These are phyloP conservation scores for Brassica cretica DNA, from an alignment of 345 rosid genomes.

Conservation along the genomic window DNA sequence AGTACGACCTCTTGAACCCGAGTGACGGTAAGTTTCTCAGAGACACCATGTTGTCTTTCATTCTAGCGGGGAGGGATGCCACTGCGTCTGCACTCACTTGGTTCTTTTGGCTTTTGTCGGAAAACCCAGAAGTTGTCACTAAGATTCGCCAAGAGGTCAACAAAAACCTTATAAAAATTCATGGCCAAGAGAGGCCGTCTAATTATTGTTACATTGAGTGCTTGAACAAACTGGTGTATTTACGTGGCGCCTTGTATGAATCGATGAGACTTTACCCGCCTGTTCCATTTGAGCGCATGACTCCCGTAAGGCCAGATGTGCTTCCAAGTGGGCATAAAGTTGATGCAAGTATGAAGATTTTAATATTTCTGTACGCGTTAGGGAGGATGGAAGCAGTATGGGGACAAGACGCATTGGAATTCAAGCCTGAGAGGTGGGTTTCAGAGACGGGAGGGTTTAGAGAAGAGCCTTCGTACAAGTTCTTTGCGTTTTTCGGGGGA, in stretches of 20 bases:
- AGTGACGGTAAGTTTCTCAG: not conserved
- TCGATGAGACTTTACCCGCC: not conserved
- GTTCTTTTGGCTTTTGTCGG: not conserved
- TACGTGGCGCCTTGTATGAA: not conserved
- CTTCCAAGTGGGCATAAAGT: not conserved
- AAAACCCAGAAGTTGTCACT: not conserved
- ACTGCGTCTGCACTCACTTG: not conserved
- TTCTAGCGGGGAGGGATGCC: not conserved
- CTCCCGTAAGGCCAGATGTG: not conserved
- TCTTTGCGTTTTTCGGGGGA: not conserved
- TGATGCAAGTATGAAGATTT: not conserved
- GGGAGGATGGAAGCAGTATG: not conserved
- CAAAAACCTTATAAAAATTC: too few species aligned
- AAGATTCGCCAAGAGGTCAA: not conserved
- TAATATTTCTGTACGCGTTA: not conserved
- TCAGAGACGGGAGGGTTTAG: not conserved
- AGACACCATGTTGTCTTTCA: not conserved
- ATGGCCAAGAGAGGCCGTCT: not conserved
- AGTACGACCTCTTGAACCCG: not conserved
- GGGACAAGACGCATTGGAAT: not conserved
- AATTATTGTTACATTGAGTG: not conserved
- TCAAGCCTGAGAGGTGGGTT: not conserved
- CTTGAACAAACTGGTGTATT: constrained; percentile 26
- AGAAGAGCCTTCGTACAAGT: not conserved
- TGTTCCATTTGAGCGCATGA: not conserved